A percentile compares a stretch with the other conserved stretches of the same genome.
phyloP scores from a whole-genome alignment of 495 filamentous ascomycete genomes.

The Schizothecium vesticola region DNA sequence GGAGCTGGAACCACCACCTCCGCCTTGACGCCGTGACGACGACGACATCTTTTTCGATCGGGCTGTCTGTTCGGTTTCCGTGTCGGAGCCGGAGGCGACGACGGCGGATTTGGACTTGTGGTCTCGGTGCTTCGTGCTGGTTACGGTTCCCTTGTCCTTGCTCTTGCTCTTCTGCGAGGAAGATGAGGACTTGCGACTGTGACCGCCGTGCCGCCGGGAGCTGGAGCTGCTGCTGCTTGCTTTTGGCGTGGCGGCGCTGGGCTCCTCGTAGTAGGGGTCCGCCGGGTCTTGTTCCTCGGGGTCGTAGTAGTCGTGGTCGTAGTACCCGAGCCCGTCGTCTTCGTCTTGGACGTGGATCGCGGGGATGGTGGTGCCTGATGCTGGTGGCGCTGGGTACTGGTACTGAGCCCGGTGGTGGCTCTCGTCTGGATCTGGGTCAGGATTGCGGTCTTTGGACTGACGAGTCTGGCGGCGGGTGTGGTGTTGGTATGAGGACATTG shows the following conservation, averaged over 20 bases:
- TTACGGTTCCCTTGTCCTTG: constrained; percentile 3
- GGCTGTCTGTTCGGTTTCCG: constrained; percentile 18
- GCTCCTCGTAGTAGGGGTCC: constrained; percentile 1
- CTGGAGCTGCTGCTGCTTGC: background rate
- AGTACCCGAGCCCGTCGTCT: background rate
- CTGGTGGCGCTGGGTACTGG: background rate
- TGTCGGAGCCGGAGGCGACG: constrained; percentile 28
- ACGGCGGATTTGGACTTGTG: constrained; percentile 10
- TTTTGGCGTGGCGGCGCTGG: background rate
- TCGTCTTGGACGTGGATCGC: constrained; percentile 1
- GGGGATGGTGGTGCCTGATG: background rate
- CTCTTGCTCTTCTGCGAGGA: constrained; percentile 8
- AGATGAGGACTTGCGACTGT: constrained; percentile 7
- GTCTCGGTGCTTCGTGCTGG: constrained; percentile 14
- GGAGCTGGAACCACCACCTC: constrained; percentile 16
- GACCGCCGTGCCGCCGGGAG: background rate
- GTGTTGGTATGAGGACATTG: constrained; percentile 30
- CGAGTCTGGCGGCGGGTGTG: background rate
- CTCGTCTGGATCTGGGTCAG: constrained; percentile 7
- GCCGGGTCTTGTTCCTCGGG: constrained; percentile 9
- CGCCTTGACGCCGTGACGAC: constrained; percentile 24
- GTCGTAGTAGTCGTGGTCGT: background rate
- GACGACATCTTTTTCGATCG: constrained; percentile 30
- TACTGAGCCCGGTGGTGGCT: background rate
- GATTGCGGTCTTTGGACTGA: constrained; percentile 21